Percentiles rank a stretch among this genome's conserved stretches.
phyloP scores from a whole-genome alignment of 495 filamentous ascomycete species.

The Aspergillus affinis region DNA sequence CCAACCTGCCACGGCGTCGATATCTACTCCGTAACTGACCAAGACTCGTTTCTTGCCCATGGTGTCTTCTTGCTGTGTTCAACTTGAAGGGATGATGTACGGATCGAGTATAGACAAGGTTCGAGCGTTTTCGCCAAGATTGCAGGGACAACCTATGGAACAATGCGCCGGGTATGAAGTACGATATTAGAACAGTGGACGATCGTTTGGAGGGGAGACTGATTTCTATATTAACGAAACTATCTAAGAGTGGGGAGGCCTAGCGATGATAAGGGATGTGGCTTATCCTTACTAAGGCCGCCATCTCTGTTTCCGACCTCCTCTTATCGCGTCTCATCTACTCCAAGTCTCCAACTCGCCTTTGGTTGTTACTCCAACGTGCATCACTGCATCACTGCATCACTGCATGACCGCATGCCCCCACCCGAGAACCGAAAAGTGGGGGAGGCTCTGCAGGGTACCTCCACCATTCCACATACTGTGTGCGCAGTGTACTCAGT shows the following conservation, averaged over 20 bases:
- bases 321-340: neutral
- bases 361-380: neutral
- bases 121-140: neutral
- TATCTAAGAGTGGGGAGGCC: neutral
- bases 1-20: slow-evolving; percentile 73
- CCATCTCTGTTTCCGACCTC: no score
- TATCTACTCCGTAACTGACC: slow-evolving; percentile 58
- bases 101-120: no score
- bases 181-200: no score
- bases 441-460: neutral
- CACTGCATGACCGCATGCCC: no score
- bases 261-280: neutral
- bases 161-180: no score
- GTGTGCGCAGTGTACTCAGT: neutral
- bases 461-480: no score
- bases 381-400: no score
- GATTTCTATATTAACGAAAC: no score
- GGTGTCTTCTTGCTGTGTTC: slow-evolving; percentile 4
- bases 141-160: no score
- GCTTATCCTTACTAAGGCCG: neutral
- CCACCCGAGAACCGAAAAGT: neutral
- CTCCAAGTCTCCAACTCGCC: neutral
- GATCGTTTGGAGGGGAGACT: no score
- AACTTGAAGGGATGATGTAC: no score
- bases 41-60: slow-evolving; percentile 65